Evolutionary conservation across 176 grass and related monocot species (phyloP).

Genomic region (Rhipidocladum racemiflorum): DNA sequence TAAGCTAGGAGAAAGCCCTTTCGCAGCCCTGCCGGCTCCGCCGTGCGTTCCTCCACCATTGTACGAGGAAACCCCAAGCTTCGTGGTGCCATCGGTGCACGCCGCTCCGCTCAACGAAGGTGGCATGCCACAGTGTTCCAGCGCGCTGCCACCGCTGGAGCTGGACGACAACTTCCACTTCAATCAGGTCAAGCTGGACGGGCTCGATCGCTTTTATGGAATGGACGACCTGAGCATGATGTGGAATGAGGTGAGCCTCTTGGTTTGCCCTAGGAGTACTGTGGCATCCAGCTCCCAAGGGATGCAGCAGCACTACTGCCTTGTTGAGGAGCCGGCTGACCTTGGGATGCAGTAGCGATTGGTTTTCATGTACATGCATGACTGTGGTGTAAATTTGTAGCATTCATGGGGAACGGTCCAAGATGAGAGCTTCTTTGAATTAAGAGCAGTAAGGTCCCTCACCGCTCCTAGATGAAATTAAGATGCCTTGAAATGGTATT

Average conservation of each 20-base stretch:
- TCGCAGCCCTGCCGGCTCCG: slow-evolving; percentile 2
- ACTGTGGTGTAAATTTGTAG: slow-evolving; percentile 65
- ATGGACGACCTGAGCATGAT: slow-evolving; percentile 46
- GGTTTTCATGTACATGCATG: slow-evolving; percentile 61
- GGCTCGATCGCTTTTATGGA: slow-evolving; percentile 56
- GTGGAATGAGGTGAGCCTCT: slow-evolving; percentile 58
- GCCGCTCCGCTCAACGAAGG: slow-evolving; percentile 18
- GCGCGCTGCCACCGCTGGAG: slow-evolving; percentile 37
- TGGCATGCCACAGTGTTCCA: slow-evolving; percentile 9
- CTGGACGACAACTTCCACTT: slow-evolving; percentile 74
- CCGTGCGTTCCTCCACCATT: slow-evolving; percentile 32
- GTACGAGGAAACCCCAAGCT: slow-evolving; percentile 41
- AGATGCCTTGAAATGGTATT: slow-evolving; percentile 39
- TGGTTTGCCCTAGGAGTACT: slow-evolving; percentile 48
- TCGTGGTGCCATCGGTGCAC: slow-evolving; percentile 24
- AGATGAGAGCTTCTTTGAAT: slow-evolving; percentile 37
- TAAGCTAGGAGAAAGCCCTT: slow-evolving; percentile 55
- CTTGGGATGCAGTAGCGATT: slow-evolving; percentile 48
- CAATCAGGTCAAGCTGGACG: slow-evolving; percentile 70
- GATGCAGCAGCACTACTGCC: slow-evolving; percentile 51
- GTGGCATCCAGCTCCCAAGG: slow-evolving; percentile 53
- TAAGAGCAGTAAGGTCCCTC: slow-evolving; percentile 32
- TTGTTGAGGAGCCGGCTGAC: slow-evolving; percentile 49
- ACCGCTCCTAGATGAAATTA: slow-evolving; percentile 32
- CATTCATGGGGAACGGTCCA: slow-evolving; percentile 51